Percentiles rank a stretch among this genome's conserved stretches.
These are phyloP conservation scores for Trichothecium roseum DNA, from an alignment of 2,329 filamentous ascomycete genomes.

Conservation along the genomic window DNA sequence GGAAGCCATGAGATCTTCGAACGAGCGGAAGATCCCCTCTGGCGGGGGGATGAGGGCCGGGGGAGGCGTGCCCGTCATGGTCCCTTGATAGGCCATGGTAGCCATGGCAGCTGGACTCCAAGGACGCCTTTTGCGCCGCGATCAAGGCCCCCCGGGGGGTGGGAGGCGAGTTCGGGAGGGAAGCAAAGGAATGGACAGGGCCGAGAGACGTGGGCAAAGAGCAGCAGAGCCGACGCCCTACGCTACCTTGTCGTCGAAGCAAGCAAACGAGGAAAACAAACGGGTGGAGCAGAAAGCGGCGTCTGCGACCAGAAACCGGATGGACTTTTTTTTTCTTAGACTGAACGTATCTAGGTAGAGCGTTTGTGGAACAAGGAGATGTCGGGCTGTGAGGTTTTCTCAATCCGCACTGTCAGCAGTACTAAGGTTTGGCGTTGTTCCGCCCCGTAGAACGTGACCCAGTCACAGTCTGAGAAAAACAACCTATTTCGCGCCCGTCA, in stretches of 20 bases:
- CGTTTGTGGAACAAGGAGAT: conserved; percentile 12
- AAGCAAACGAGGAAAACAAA: not conserved
- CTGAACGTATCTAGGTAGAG: conserved; percentile 8
- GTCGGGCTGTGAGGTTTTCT: conserved; percentile 29
- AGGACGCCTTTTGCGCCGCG: conserved; percentile 8
- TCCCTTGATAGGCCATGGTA: conserved; percentile 21
- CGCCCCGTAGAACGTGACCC: conserved; percentile 18
- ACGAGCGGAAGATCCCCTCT: conserved; percentile 49
- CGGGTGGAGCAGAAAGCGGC: too few species aligned
- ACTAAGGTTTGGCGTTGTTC: conserved; percentile 30
- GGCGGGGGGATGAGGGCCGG: conserved; percentile 42
- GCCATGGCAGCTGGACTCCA: conserved; percentile 8
- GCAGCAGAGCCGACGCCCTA: not conserved
- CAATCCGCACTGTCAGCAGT: conserved; percentile 31
- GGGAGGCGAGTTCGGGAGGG: conserved; percentile 7
- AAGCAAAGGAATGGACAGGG: not conserved
- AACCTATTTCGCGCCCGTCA: too few species aligned
- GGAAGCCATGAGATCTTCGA: conserved; percentile 47
- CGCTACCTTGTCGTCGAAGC: not conserved
- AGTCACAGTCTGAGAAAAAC: conserved; percentile 13
- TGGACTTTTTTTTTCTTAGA: too few species aligned
- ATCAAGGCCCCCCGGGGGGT: conserved; percentile 10
- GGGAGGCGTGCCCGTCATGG: conserved; percentile 36
- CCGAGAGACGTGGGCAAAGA: not conserved
- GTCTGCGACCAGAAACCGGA: conserved; percentile 3